These are phyloP conservation scores for Coemansia sp. DNA, from an alignment of 192 early-diverging fungal genomes.

Conservation along the genomic window DNA sequence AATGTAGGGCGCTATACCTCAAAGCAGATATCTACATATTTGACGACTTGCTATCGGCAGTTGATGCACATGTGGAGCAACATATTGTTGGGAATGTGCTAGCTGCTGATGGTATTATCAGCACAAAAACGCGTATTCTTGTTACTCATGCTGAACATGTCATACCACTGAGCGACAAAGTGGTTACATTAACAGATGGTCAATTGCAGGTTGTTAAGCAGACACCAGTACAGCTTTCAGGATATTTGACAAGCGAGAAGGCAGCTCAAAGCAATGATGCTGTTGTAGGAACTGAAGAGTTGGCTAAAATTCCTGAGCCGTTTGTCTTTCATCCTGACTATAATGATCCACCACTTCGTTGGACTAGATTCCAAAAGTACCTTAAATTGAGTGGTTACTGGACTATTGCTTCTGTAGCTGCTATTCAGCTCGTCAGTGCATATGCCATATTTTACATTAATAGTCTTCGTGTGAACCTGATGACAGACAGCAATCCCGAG, in stretches of 20 bases:
- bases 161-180: not conserved
- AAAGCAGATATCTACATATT: no score
- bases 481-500: constrained; percentile 29
- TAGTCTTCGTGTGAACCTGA: constrained; percentile 18
- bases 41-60: no score
- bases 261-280: not conserved
- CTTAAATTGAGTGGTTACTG: constrained; percentile 16
- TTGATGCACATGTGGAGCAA: no score
- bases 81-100: no score
- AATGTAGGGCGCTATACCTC: constrained; percentile 57
- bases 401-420: constrained; percentile 6
- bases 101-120: no score
- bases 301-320: not conserved
- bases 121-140: no score
- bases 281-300: not conserved
- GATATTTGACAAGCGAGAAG: not conserved
- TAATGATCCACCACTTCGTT: not conserved
- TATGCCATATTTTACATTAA: constrained; percentile 20
- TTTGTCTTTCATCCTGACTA: constrained; percentile 6
- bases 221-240: not conserved
- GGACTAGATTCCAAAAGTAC: not conserved
- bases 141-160: no score
- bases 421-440: constrained; percentile 9
- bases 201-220: constrained; percentile 5
- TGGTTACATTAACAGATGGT: constrained; percentile 23